A percentile compares a stretch with the other conserved stretches of the same genome.
These are phyloP conservation scores for Cryptosporidium canis DNA, from an alignment of 169 alveolate genomes.

Conservation along the genomic window DNA sequence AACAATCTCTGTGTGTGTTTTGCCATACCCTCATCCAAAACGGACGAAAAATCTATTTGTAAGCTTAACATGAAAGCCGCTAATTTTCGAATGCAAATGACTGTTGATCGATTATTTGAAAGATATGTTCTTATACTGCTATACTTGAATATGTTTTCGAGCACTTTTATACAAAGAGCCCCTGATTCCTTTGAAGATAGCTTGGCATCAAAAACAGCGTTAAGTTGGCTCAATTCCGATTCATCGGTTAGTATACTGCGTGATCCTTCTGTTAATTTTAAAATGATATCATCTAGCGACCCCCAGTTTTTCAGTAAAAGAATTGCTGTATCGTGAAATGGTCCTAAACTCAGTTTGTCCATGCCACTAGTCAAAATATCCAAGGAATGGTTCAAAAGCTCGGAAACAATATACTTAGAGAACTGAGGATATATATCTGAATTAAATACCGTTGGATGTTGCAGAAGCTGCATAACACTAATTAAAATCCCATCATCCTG, in stretches of 20 bases:
- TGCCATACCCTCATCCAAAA: not conserved
- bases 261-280: not conserved
- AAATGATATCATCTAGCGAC: not conserved
- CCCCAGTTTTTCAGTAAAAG: constrained; percentile 14
- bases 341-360: not conserved
- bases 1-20: not conserved
- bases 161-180: not conserved
- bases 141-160: not conserved
- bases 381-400: constrained; percentile 20
- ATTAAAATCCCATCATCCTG: constrained; percentile 10
- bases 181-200: not conserved
- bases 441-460: not conserved
- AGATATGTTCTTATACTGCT: not conserved
- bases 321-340: not conserved
- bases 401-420: not conserved
- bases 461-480: constrained; percentile 9
- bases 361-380: not conserved
- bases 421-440: constrained; percentile 7
- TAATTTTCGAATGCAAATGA: not conserved
- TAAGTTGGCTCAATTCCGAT: not conserved
- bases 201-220: not conserved
- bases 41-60: not conserved
- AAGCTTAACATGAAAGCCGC: not conserved
- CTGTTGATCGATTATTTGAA: not conserved
- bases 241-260: not conserved